Evolutionary conservation across 371 early-diverging fungal genomes (phyloP), one percentile per base, ranked within the genome.

Genomic region (Lichtheimia ornata): DNA sequence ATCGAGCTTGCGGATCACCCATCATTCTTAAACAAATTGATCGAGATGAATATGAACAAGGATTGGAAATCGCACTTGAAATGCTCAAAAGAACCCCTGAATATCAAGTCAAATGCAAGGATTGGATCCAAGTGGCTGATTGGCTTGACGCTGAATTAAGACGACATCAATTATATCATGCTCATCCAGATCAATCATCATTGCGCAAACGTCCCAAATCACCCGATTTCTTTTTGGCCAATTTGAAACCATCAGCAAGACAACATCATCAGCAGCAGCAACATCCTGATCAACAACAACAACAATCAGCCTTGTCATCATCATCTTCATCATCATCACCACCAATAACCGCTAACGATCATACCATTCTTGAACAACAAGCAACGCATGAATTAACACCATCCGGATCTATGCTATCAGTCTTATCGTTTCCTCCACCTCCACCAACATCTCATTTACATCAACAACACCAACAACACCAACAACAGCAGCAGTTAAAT

Each of bases 131-230:
- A 56, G 69, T 79, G 1, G 69, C 74, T 14, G 73, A 79, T 40
- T 79, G 74, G 72, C 54, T 79, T 17, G 64, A 76, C 22, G 67
- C 72, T 4, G 79, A 79, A 50, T 71, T 79, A 20, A 50, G 70
- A 54, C 65, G 78, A 27, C 78, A 77, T 58, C 58, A 71, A 49
- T 66, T 70, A 17, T 54, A 64, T 30, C 53, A 41, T 15, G 14
- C 44, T 27, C 28, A 40, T 20, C 50, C 54, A 18, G 18, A 25
- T 15, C 55, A 12, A 45, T 42, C 44, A 22, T n/a, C 22, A 4
- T 40, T 30, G 22, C 15, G 28, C 6, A 30, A 41, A n/a, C 47
- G 43, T 35, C 15, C 63, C 22, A 44, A 42, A 42, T 14, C 52
- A 57, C 58, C 44, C 20, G 66, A 65, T 22, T 65, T 61, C 40